A percentile compares a stretch with the other conserved stretches of the same genome.
phyloP scores from a whole-genome alignment of 495 filamentous ascomycete genomes.

The Penicillium tannophilum region DNA sequence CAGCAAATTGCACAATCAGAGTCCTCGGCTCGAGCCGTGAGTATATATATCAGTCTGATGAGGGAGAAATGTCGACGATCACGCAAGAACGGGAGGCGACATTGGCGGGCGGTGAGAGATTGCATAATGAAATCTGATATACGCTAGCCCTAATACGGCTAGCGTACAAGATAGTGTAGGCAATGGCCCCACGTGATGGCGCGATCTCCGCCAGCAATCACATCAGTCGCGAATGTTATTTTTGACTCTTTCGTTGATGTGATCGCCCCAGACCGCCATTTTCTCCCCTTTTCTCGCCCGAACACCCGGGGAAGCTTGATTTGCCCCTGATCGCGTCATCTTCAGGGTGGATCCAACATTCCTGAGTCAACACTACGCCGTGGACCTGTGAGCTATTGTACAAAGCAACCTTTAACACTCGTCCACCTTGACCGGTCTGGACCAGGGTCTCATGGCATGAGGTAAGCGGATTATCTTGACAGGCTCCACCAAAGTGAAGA shows the following conservation, averaged over 20 bases:
- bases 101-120: slow-evolving; percentile 17
- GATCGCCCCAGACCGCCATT: slow-evolving; percentile 14
- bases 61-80: slow-evolving; percentile 18
- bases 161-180: neutral
- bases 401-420: neutral
- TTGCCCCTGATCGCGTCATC: slow-evolving; percentile 4
- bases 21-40: slow-evolving; percentile 5
- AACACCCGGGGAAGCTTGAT: slow-evolving; percentile 1
- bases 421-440: slow-evolving; percentile 1
- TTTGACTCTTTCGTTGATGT: slow-evolving; percentile 6
- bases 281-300: slow-evolving; percentile 7
- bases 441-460: slow-evolving; percentile 1
- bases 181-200: slow-evolving; percentile 26
- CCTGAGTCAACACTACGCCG: neutral
- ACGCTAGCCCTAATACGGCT: slow-evolving; percentile 1
- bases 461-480: slow-evolving; percentile 7
- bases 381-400: neutral
- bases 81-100: slow-evolving; percentile 16
- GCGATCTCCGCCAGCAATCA: slow-evolving; percentile 27
- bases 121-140: slow-evolving; percentile 14
- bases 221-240: slow-evolving; percentile 10
- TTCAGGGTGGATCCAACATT: neutral
- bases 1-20: slow-evolving; percentile 6
- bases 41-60: slow-evolving; percentile 1
- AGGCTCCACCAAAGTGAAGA: slow-evolving; percentile 1